Conservation (phyloP, 768 basidiomycete genomes). For the Kockovaella imperatae region DNA sequence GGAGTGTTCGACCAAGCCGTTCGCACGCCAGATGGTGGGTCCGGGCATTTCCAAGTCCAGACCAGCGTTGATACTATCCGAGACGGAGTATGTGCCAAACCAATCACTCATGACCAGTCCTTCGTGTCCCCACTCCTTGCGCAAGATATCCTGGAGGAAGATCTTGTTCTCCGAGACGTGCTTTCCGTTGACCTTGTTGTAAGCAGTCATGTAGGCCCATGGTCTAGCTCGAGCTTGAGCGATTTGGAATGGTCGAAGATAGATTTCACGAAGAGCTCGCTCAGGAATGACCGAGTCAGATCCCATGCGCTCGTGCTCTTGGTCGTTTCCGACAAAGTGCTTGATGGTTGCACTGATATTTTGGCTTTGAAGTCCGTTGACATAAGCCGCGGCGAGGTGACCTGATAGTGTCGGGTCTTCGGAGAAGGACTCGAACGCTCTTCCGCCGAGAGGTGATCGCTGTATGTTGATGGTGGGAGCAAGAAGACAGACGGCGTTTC, state of each 20-base stretch:
- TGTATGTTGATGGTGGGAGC: constrained; percentile 73
- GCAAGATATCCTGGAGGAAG: constrained; percentile 53
- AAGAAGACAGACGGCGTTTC: constrained; percentile 55
- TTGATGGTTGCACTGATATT: constrained; percentile 66
- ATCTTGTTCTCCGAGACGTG: constrained; percentile 55
- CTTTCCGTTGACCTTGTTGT: constrained; percentile 57
- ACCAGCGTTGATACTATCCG: constrained; percentile 54
- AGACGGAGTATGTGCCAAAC: constrained; percentile 51
- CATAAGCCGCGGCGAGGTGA: constrained; percentile 58
- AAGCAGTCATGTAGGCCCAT: constrained; percentile 45
- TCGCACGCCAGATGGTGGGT: constrained; percentile 13
- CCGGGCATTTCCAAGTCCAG: constrained; percentile 49
- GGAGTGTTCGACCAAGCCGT: constrained; percentile 10
- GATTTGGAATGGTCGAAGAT: constrained; percentile 53
- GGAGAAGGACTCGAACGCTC: constrained; percentile 61
- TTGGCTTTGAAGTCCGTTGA: constrained; percentile 60
- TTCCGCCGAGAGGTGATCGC: constrained; percentile 46
- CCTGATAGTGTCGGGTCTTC: constrained; percentile 63
- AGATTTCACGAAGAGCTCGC: constrained; percentile 63
- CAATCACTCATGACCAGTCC: constrained; percentile 60
- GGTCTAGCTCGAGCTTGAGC: constrained; percentile 48
- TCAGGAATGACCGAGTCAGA: constrained; percentile 49
- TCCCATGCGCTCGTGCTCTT: constrained; percentile 57
- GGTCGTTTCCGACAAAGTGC: constrained; percentile 63
- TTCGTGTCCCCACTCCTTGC: constrained; percentile 60